A percentile compares a stretch with the other conserved stretches of the same genome.
Conservation (phyloP, 2,329 filamentous ascomycete species). For the Aspergillus amoenus region DNA sequence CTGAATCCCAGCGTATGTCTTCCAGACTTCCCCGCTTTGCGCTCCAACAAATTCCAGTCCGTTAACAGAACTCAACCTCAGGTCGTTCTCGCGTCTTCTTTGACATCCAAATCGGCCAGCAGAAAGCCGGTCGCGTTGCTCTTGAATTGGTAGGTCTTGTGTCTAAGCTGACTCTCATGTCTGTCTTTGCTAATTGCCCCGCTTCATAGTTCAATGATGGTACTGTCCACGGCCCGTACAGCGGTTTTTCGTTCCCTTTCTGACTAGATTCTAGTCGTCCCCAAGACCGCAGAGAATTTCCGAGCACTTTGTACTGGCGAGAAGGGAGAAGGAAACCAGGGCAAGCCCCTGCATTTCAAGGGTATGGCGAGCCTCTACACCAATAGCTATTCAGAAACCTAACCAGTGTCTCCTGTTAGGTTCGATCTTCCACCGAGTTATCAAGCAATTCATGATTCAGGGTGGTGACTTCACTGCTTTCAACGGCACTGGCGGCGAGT, state of each 20-base stretch:
- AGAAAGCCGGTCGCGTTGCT: slow-evolving; percentile 71
- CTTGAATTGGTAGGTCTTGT: slow-evolving; percentile 71
- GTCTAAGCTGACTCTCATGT: neutral
- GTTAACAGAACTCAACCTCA: slow-evolving; percentile 24
- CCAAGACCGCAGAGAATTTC: slow-evolving; percentile 97
- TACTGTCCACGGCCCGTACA: slow-evolving; percentile 24
- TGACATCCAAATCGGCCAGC: slow-evolving; percentile 79
- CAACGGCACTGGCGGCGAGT: slow-evolving; percentile 94
- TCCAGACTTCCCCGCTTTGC: slow-evolving; percentile 21
- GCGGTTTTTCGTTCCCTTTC: slow-evolving; percentile 7
- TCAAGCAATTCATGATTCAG: slow-evolving; percentile 99
- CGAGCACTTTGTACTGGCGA: slow-evolving; percentile 91
- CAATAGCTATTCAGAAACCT: neutral
- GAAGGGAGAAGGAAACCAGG: slow-evolving; percentile 78
- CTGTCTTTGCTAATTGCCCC: slow-evolving; percentile 14
- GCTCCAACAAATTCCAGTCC: slow-evolving; percentile 12
- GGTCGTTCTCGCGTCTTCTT: slow-evolving; percentile 84
- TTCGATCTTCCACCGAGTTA: slow-evolving; percentile 90
- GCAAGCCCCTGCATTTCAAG: slow-evolving; percentile 90
- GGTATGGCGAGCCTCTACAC: slow-evolving; percentile 34
- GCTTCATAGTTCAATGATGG: slow-evolving; percentile 49
- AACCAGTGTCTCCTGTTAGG: slow-evolving; percentile 44
- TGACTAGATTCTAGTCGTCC: slow-evolving; percentile 68
- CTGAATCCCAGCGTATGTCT: slow-evolving; percentile 36
- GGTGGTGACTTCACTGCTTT: slow-evolving; percentile 95